These are phyloP conservation scores for Beauveria sp. DNA, from an alignment of 2,329 filamentous ascomycete genomes.

Conservation along the genomic window DNA sequence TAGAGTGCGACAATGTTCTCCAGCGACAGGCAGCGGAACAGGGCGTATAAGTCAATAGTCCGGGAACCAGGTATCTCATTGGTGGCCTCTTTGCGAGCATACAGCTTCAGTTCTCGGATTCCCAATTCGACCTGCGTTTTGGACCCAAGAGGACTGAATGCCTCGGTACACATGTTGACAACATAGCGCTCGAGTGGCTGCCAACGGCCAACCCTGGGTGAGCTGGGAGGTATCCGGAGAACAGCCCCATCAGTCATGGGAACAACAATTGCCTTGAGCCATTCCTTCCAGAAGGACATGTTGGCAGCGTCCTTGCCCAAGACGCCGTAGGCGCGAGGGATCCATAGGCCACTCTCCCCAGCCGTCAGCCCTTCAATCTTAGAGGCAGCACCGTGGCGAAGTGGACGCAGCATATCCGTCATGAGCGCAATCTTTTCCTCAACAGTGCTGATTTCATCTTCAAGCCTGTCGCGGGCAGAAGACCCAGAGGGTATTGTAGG, in stretches of 20 bases:
- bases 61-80: conserved; percentile 92
- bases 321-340: conserved; percentile 86
- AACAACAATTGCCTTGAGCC: conserved; percentile 87
- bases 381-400: conserved; percentile 87
- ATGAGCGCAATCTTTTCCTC: conserved; percentile 97
- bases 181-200: conserved; percentile 95
- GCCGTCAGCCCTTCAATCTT: conserved; percentile 96
- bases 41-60: conserved; percentile 83
- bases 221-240: conserved; percentile 76
- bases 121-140: conserved; percentile 93
- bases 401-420: conserved; percentile 88
- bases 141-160: conserved; percentile 82
- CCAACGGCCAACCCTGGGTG: conserved; percentile 87
- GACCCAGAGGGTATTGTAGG: conserved; percentile 76
- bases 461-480: conserved; percentile 69
- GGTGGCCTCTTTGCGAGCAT: conserved; percentile 82
- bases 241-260: conserved; percentile 90
- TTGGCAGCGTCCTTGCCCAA: conserved; percentile 76
- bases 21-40: conserved; percentile 84
- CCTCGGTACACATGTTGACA: conserved; percentile 92
- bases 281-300: conserved; percentile 96
- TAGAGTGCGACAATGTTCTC: conserved; percentile 89
- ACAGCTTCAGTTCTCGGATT: conserved; percentile 81
- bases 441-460: conserved; percentile 90
- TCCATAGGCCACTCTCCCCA: conserved; percentile 93